phyloP scores from a whole-genome alignment of 352 stramenopile species.

The Pythium monospermum region DNA sequence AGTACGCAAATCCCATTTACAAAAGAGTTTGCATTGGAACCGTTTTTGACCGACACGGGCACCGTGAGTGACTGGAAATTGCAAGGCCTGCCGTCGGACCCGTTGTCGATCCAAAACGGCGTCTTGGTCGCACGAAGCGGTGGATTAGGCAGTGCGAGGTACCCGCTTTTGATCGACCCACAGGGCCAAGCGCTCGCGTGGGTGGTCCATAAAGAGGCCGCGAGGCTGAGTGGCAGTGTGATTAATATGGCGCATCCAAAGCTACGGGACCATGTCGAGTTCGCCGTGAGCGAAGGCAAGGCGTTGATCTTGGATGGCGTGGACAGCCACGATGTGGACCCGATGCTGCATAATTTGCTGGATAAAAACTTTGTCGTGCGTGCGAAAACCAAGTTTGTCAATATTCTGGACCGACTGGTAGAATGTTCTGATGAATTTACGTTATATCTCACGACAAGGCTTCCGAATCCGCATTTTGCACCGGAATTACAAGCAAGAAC shows the following conservation, averaged over 20 bases:
- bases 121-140: constrained; percentile 74
- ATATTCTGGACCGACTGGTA: constrained; percentile 92
- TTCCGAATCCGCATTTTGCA: constrained; percentile 93
- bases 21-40: constrained; percentile 45
- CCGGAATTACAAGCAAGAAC: constrained; percentile 94
- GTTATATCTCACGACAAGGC: constrained; percentile 94
- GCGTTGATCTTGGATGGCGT: constrained; percentile 91
- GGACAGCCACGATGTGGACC: too few species aligned
- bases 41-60: constrained; percentile 74
- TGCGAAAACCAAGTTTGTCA: constrained; percentile 94
- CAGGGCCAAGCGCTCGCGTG: constrained; percentile 93
- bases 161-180: constrained; percentile 93
- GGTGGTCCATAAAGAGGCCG: constrained; percentile 90
- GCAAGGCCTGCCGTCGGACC: constrained; percentile 81
- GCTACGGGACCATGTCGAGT: too few species aligned
- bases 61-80: constrained; percentile 87
- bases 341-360: too few species aligned
- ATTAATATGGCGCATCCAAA: too few species aligned
- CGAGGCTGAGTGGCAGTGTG: too few species aligned
- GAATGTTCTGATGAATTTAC: constrained; percentile 93
- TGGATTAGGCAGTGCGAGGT: constrained; percentile 84
- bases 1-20: constrained; percentile 66
- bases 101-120: constrained; percentile 89
- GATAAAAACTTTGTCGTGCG: constrained; percentile 93
- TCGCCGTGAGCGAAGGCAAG: constrained; percentile 90